These are phyloP conservation scores for Zygosaccharomyces siamensis DNA, from an alignment of 805 yeast species.

Conservation along the genomic window DNA sequence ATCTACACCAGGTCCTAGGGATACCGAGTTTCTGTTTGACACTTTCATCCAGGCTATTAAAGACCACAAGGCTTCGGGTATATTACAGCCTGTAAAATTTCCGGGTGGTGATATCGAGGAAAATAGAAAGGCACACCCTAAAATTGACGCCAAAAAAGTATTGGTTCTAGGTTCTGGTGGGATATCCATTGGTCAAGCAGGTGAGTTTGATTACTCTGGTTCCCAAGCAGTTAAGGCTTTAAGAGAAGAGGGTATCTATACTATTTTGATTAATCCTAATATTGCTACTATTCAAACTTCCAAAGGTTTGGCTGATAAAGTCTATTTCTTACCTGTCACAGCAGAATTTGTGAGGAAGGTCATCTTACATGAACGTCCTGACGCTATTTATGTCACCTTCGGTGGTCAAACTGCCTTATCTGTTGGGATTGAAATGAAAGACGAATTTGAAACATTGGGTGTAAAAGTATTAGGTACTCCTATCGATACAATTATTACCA, in stretches of 20 bases:
- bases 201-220: conserved; percentile 98
- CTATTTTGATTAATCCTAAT: conserved; percentile 93
- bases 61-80: conserved; percentile 50
- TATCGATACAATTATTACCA: conserved; percentile 91
- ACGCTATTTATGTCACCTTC: conserved; percentile 92
- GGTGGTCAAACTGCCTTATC: conserved; percentile 98
- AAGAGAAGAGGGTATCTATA: conserved; percentile 96
- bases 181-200: conserved; percentile 97
- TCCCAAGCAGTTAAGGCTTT: conserved; percentile 98
- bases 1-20: conserved; percentile 98
- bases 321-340: conserved; percentile 95
- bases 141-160: conserved; percentile 82
- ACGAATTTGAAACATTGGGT: conserved; percentile 82
- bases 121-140: conserved; percentile 70
- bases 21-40: conserved; percentile 94
- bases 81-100: conserved; percentile 69
- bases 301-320: conserved; percentile 96
- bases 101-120: conserved; percentile 84
- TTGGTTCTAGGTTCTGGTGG: conserved; percentile 97
- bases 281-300: conserved; percentile 98
- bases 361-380: conserved; percentile 91
- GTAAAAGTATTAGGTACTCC: conserved; percentile 96
- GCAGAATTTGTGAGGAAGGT: conserved; percentile 96
- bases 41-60: conserved; percentile 80
- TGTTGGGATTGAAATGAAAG: conserved; percentile 94